phyloP scores from a whole-genome alignment of 768 basidiomycete species.

The Lactifluus echinatus region DNA sequence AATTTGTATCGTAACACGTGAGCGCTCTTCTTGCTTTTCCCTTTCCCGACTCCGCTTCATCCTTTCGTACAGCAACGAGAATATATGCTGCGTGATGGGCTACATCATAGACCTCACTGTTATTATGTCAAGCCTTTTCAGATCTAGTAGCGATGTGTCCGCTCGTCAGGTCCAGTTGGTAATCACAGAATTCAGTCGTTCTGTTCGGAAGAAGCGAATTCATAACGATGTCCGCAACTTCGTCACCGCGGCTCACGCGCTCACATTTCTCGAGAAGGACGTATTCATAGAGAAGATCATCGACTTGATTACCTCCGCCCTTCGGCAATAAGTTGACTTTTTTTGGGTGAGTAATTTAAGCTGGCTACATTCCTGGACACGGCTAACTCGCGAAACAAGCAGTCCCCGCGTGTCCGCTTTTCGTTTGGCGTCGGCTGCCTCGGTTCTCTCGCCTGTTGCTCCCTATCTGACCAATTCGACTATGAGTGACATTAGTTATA shows the following conservation, averaged over 20 bases:
- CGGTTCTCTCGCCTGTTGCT: too few relatives aligned
- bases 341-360: background rate
- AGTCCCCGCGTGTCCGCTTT: too few relatives aligned
- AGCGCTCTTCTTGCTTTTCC: background rate
- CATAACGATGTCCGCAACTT: background rate
- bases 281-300: background rate
- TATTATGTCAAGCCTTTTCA: background rate
- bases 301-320: background rate
- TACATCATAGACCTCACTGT: slow-evolving; percentile 9
- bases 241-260: background rate
- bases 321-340: background rate
- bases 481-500: too few relatives aligned
- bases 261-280: background rate
- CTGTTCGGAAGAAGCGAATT: background rate
- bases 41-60: too few relatives aligned
- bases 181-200: background rate
- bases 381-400: too few relatives aligned
- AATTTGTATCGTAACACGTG: background rate
- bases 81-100: background rate
- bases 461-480: too few relatives aligned
- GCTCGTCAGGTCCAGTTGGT: background rate
- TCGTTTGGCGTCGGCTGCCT: too few relatives aligned
- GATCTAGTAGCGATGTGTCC: background rate
- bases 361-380: too few relatives aligned
- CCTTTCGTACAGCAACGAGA: background rate